Conservation (phyloP, 306 rosid genomes). For the Arachis hypogaea region DNA sequence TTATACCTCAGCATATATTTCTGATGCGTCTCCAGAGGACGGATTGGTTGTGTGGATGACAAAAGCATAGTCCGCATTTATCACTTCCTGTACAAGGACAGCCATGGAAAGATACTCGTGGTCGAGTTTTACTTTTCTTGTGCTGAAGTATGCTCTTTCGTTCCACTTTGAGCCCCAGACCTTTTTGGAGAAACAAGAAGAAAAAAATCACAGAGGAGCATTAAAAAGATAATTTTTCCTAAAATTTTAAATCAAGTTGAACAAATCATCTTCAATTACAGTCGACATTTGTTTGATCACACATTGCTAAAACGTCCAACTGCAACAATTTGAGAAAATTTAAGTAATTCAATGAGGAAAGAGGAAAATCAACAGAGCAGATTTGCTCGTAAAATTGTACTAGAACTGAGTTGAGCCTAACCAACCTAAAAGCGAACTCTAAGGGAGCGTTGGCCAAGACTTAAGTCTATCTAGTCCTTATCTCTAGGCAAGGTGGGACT, state of each 20-base stretch:
- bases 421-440: too few species aligned
- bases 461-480: too few species aligned
- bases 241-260: conserved; percentile 27
- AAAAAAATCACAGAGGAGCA: conserved; percentile 25
- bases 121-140: conserved; percentile 86
- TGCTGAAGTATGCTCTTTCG: conserved; percentile 96
- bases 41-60: conserved; percentile 98
- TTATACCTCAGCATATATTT: conserved; percentile 96
- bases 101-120: conserved; percentile 97
- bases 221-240: conserved; percentile 8
- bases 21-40: conserved; percentile 93
- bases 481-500: too few species aligned
- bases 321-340: conserved; percentile 10
- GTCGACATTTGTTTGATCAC: neutral
- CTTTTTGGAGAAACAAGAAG: conserved; percentile 50
- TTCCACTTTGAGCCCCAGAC: conserved; percentile 99
- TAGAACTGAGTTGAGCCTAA: too few species aligned
- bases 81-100: conserved; percentile 95
- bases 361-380: conserved; percentile 26
- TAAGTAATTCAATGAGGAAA: conserved; percentile 9
- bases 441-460: too few species aligned
- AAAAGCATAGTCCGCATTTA: conserved; percentile 96
- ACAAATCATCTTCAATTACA: neutral
- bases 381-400: conserved; percentile 6
- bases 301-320: conserved; percentile 22